phyloP scores from a whole-genome alignment of 179 eudicot genomes.

The Actinidia chinensis region DNA sequence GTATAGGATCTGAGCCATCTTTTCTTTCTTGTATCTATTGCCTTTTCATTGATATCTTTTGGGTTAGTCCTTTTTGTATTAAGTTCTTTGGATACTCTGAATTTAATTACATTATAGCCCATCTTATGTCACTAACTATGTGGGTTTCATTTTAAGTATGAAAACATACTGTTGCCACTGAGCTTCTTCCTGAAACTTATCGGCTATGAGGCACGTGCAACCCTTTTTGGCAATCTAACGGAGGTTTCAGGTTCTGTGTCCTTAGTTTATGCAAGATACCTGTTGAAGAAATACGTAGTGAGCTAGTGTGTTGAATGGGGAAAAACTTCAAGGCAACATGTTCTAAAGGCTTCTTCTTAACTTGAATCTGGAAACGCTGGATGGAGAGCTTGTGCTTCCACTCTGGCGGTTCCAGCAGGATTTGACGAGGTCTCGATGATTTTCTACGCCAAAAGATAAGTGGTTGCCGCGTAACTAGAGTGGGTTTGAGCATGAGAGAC shows the following conservation, averaged over 20 bases:
- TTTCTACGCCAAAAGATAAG: constrained; percentile 85
- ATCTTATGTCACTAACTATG: not conserved
- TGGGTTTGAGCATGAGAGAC: constrained; percentile 79
- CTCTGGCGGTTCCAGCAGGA: constrained; percentile 84
- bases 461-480: constrained; percentile 74
- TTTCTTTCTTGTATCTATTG: not conserved
- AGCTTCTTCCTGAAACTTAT: constrained; percentile 87
- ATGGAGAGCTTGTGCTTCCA: constrained; percentile 76
- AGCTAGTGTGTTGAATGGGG: constrained; percentile 84
- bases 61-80: not conserved
- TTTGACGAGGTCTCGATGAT: constrained; percentile 83
- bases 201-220: constrained; percentile 76
- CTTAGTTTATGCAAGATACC: constrained; percentile 65
- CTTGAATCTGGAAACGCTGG: constrained; percentile 75
- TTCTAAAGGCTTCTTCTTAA: constrained; percentile 75
- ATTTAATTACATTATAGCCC: not conserved
- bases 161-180: constrained; percentile 73
- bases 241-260: constrained; percentile 76
- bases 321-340: constrained; percentile 72
- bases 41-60: not conserved
- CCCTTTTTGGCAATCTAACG: constrained; percentile 66
- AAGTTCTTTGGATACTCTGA: constrained; percentile 2
- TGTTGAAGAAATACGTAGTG: constrained; percentile 68
- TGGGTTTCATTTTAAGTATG: constrained; percentile 65
- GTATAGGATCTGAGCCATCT: not conserved